phyloP scores from a whole-genome alignment of 495 filamentous ascomycete genomes.

The Hyaloscypha finlandica region DNA sequence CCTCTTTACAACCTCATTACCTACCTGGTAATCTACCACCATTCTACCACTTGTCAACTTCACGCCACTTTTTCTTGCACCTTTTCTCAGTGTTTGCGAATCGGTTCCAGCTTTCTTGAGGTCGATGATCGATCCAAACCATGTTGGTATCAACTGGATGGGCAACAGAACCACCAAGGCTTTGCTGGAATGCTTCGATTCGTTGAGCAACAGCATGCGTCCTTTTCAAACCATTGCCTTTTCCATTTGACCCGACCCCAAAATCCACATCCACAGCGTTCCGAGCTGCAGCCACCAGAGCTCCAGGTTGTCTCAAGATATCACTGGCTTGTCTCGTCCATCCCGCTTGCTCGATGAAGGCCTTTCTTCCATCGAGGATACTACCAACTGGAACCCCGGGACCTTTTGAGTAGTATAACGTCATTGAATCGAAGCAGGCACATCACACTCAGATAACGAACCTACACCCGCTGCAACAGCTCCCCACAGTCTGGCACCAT shows the following conservation, averaged over 20 bases:
- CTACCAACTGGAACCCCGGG: no score
- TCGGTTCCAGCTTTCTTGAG: constrained; percentile 53
- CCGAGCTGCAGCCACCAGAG: no score
- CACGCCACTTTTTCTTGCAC: constrained; percentile 54
- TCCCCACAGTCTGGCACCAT: constrained; percentile 85
- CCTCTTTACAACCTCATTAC: constrained; percentile 15
- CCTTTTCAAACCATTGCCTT: constrained; percentile 50
- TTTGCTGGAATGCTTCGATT: constrained; percentile 63
- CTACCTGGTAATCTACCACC: constrained; percentile 66
- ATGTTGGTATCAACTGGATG: constrained; percentile 84
- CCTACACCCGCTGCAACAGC: constrained; percentile 61
- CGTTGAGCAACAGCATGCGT: constrained; percentile 65
- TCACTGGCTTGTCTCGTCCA: no score
- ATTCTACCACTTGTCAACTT: constrained; percentile 52
- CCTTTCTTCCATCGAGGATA: no score
- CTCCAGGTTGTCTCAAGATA: no score
- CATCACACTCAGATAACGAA: constrained; percentile 66
- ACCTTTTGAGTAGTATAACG: no score
- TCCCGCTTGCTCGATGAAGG: no score
- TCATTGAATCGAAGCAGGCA: constrained; percentile 67
- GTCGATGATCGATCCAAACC: constrained; percentile 85
- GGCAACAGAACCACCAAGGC: constrained; percentile 57
- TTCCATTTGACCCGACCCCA: constrained; percentile 54
- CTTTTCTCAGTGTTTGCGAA: constrained; percentile 44
- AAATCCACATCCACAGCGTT: constrained; percentile 72